Evolutionary conservation across 106 monocot species (phyloP).

Genomic region (Dendrobium chrysotoxum): DNA sequence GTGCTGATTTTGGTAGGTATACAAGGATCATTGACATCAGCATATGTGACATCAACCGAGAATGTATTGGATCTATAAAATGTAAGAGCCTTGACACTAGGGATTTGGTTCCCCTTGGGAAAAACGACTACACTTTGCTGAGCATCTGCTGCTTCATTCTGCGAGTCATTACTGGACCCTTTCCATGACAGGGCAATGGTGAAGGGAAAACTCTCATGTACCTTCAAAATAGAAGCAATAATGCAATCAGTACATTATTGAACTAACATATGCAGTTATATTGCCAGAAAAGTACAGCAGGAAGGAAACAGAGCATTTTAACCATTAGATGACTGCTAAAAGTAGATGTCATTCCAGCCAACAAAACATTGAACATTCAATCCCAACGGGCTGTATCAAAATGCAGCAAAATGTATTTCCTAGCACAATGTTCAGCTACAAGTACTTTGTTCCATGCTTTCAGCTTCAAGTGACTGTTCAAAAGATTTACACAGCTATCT

Average conservation of each 20-base stretch:
- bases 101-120: slow-evolving; percentile 64
- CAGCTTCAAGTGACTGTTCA: background rate
- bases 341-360: background rate
- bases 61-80: slow-evolving; percentile 50
- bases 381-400: background rate
- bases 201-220: slow-evolving; percentile 86
- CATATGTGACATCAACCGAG: slow-evolving; percentile 55
- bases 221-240: slow-evolving; percentile 27
- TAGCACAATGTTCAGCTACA: background rate
- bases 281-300: background rate
- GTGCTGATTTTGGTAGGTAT: slow-evolving; percentile 58
- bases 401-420: background rate
- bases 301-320: background rate
- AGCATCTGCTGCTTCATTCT: slow-evolving; percentile 31
- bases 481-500: background rate
- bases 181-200: slow-evolving; percentile 81
- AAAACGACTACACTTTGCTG: slow-evolving; percentile 59
- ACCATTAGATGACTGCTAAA: background rate
- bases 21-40: slow-evolving; percentile 30
- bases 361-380: background rate
- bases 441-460: background rate
- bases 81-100: slow-evolving; percentile 49
- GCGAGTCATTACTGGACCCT: slow-evolving; percentile 35
- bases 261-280: background rate
- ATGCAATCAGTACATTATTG: background rate